These are phyloP conservation scores for Priceomyces fermenticarens DNA, from an alignment of 805 yeast species.

Conservation along the genomic window DNA sequence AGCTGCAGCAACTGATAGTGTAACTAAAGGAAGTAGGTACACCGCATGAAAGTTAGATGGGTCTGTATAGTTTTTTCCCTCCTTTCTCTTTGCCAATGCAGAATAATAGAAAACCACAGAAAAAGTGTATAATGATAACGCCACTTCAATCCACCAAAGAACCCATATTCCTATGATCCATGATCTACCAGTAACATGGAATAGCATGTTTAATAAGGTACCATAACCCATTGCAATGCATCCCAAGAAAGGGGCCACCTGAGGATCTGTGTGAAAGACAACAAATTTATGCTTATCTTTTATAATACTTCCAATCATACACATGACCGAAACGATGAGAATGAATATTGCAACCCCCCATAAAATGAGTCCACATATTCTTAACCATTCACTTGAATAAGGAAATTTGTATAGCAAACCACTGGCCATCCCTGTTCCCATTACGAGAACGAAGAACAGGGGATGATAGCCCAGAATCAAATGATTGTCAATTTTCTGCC, in stretches of 20 bases:
- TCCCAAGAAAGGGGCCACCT: conserved; percentile 65
- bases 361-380: conserved; percentile 55
- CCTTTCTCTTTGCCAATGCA: conserved; percentile 36
- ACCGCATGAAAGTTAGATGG: conserved; percentile 48
- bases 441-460: conserved; percentile 66
- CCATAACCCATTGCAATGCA: conserved; percentile 78
- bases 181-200: conserved; percentile 35
- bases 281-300: conserved; percentile 23
- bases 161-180: conserved; percentile 53
- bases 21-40: conserved; percentile 70
- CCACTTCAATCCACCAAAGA: conserved; percentile 73
- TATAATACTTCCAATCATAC: conserved; percentile 40
- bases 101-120: conserved; percentile 57
- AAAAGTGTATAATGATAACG: conserved; percentile 53
- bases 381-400: conserved; percentile 57
- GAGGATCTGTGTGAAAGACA: conserved; percentile 29
- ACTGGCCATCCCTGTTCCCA: conserved; percentile 82
- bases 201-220: conserved; percentile 60
- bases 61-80: conserved; percentile 17
- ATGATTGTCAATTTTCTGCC: background rate
- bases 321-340: conserved; percentile 39
- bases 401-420: conserved; percentile 64
- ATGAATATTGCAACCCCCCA: conserved; percentile 57
- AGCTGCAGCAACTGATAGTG: conserved; percentile 73
- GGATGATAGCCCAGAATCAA: conserved; percentile 32